Base-by-base conservation (phyloP, 768 basidiomycete genomes). In the Mycena rebaudengoi region DNA sequence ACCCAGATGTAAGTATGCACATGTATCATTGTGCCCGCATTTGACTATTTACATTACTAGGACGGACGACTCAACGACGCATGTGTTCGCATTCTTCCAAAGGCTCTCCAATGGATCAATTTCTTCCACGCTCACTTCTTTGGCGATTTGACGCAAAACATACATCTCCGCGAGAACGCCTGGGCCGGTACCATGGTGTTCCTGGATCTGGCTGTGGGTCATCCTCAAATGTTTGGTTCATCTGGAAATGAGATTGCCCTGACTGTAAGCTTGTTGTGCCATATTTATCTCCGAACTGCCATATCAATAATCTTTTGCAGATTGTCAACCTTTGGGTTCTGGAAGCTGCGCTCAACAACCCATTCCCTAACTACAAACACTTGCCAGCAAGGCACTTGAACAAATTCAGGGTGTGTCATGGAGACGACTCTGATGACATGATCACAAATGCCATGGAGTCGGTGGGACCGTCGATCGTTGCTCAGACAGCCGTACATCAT, bases 261-360 rank as follows among this genome's bases (percentile, higher is more conserved):
- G 16, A n/a, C 33, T 7, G 56, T 58, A 49, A 58, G 56, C 43
- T 56, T 33, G 21, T 55, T 35, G 35, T 29, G 20, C 35, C 45
- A 18, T 48, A 25, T 40, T 1, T 46, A 20, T 21, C 14, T 44
- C 8, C 20, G n/a, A 37, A 40, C 18, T 33, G 14, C 23, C 41
- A 30, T 37, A 37, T 37, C 41, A n/a, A 1, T 37, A 13, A 58
- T 40, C 25, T 46, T 13, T 26, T 39, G 21, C 37, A 58, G 56
- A 58, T 48, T 40, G 56, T 58, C 45, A 46, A 58, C 18, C 46
- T 58, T 40, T 58, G 56, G 56, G 56, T 58, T 48, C 23, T 48
- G 46, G 56, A 49, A 49, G 56, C 56, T 18, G 26, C 18, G 4
- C 33, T 40, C 26, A 11, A 28, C 45, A 58, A 29, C 37, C 6